Base-by-base conservation (phyloP, 1,284 basidiomycete genomes). In the Neolentinus lepideus region DNA sequence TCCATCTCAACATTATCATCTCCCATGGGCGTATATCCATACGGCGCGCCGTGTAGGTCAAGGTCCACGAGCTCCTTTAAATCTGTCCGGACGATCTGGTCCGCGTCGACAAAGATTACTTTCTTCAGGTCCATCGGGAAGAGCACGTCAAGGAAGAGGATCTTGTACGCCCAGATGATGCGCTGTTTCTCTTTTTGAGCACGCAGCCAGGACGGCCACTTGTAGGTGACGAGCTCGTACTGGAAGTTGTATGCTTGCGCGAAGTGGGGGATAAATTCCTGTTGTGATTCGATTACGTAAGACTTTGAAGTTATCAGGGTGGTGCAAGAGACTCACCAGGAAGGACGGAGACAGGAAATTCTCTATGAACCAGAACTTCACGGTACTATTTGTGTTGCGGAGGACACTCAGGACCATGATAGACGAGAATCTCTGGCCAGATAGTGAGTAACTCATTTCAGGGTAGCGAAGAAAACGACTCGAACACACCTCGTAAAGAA, bases 321-420 rank as follows among this genome's bases (percentile, higher is more conserved):
- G 45, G 29, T 8, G 38, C 11, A 2, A 25, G 10, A 11, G 31
- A 45, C 52, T 61, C 58, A 92, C 92, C 58, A 98, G 77, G 83
- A 99, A 99, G 0, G 94, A 93, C 0, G 96, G 96, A 0, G 96
- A 98, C 22, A 99, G 79, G 81, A 98, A 99, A 73, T 99, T 99
- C 67, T 98, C 92, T 62, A 99, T 98, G 71, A 99, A 98, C 96
- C 96, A 99, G 72, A 99, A 99, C 69, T 99, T 99, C 70, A 98
- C 94, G 24, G 83, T 88, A 64, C 86, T 90, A 31, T 94, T 83
- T 2, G 96, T 99, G 67, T 99, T 95, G 55, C 87, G 85, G 62
- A 99, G 78, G 24, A 99, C 97, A 63, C 92, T 95, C 36, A 98
- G 78, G 58, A 98, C 92, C 96, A 99, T 99, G 73, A 99, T 97